Evolutionary conservation across 139 green algal species (phyloP), one percentile per base, ranked within the genome.

Genomic region (Bryopsis sp.): DNA sequence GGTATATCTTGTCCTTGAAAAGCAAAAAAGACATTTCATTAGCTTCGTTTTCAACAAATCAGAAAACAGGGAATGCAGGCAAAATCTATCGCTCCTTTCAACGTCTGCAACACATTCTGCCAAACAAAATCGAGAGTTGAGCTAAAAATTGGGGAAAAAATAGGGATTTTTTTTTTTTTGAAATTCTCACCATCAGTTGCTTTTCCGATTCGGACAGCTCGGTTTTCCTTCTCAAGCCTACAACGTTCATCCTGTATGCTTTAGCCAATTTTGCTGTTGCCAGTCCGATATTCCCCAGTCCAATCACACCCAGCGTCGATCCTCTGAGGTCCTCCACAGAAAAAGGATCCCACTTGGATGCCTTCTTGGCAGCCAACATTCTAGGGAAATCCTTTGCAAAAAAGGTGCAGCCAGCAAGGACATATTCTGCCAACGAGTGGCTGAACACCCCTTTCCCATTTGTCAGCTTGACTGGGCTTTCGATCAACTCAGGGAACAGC

Each of bases 391-490:
- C 77, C 72, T 90, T 89, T 0, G 88, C 88, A 71, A 95, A 95
- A 43, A 66, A 92, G 69, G 79, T 88, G 79, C 80, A 89, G 3
- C 72, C 81, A 8, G 82, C 80, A 8, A 95, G 65, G 7, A 71
- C 74, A 65, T 84, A 95, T 82, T 95, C 88, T 19, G 86, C 86
- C 22, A 95, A 73, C 5, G 75, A 85, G 70, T 90, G 78, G 48
- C 70, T 85, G 82, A 88, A 95, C 24, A 82, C 81, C 6, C 88
- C 86, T 78, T 88, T 89, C 31, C 82, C 85, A 74, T 95, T 95
- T 60, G 84, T 91, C 3, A 95, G 68, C 3, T 70, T 29, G 29
- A 90, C 78, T 1, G 67, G 38, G 32, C 73, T 69, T 0, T 85
- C 70, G 2, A 85, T 61, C 19, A 95, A 81, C 26, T 85, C 79